A percentile compares a stretch with the other conserved stretches of the same genome.
These are phyloP conservation scores for Sporisorium scitamineum DNA, from an alignment of 1,284 basidiomycete genomes.

Conservation along the genomic window DNA sequence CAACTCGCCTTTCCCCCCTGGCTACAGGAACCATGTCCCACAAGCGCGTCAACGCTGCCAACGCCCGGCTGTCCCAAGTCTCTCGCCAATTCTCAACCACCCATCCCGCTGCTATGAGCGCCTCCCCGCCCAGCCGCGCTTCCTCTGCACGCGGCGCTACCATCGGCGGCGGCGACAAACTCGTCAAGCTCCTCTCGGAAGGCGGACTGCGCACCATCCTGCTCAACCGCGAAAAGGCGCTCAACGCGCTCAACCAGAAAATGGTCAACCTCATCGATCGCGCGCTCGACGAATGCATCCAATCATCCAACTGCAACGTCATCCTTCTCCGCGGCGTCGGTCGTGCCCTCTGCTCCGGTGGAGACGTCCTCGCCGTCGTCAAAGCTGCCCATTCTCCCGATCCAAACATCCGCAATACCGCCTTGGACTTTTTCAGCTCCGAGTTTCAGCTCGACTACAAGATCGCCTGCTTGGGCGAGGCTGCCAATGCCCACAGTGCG, in stretches of 20 bases:
- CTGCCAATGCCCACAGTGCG: slow-evolving; percentile 72
- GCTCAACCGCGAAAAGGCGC: slow-evolving; percentile 84
- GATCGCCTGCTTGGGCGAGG: slow-evolving; percentile 74
- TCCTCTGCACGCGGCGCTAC: not conserved
- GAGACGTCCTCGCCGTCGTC: slow-evolving; percentile 81
- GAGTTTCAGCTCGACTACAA: slow-evolving; percentile 94
- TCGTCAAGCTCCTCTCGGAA: slow-evolving; percentile 52
- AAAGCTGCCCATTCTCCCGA: slow-evolving; percentile 51
- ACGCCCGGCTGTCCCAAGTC: slow-evolving; percentile 35
- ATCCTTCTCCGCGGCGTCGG: slow-evolving; percentile 73
- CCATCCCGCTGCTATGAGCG: slow-evolving; percentile 15
- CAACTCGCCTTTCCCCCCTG: not conserved
- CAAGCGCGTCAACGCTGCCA: slow-evolving; percentile 30
- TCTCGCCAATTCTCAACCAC: slow-evolving; percentile 38
- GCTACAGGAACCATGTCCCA: slow-evolving; percentile 16
- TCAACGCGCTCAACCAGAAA: slow-evolving; percentile 85
- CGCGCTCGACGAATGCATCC: slow-evolving; percentile 77
- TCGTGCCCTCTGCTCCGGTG: slow-evolving; percentile 91
- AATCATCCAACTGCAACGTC: slow-evolving; percentile 49
- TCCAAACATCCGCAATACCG: slow-evolving; percentile 71
- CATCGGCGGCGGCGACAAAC: slow-evolving; percentile 19
- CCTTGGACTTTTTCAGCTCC: slow-evolving; percentile 87
- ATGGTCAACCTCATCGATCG: slow-evolving; percentile 83
- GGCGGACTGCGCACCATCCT: slow-evolving; percentile 75
- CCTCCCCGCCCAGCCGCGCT: slow-evolving; percentile 16